Evolutionary conservation across 2,329 filamentous ascomycete genomes (phyloP).

Genomic region (Fonsecaea pugnacius): DNA sequence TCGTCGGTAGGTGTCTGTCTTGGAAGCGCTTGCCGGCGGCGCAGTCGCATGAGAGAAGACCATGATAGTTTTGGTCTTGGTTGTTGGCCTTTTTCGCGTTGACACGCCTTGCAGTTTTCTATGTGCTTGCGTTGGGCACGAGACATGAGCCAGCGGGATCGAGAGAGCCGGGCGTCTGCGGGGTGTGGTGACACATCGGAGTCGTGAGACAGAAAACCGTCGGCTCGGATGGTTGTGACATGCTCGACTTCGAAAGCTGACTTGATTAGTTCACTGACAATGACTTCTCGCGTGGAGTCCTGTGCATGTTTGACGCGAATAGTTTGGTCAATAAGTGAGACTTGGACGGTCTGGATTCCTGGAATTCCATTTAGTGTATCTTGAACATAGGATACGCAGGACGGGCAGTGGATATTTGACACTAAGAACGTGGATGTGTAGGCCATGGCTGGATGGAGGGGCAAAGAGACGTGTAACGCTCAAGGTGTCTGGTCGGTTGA

Average conservation of each 20-base stretch:
- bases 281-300: constrained; percentile 40
- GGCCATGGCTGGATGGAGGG: constrained; percentile 22
- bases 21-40: constrained; percentile 11
- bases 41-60: constrained; percentile 25
- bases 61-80: constrained; percentile 29
- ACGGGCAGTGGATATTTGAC: constrained; percentile 55
- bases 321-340: constrained; percentile 51
- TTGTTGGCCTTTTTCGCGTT: constrained; percentile 45
- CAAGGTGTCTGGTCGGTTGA: neutral
- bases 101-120: constrained; percentile 57
- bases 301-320: constrained; percentile 48
- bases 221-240: constrained; percentile 47
- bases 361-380: constrained; percentile 47
- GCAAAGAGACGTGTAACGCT: neutral
- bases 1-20: constrained; percentile 5
- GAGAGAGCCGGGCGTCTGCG: constrained; percentile 12
- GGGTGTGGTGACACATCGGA: constrained; percentile 41
- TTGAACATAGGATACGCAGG: constrained; percentile 52
- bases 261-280: constrained; percentile 47
- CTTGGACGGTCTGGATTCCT: constrained; percentile 45
- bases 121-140: constrained; percentile 47
- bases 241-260: constrained; percentile 55
- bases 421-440: constrained; percentile 49
- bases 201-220: constrained; percentile 42
- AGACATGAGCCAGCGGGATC: constrained; percentile 31